Conservation (phyloP, 768 basidiomycete species). For the Tubosaeta sp. region DNA sequence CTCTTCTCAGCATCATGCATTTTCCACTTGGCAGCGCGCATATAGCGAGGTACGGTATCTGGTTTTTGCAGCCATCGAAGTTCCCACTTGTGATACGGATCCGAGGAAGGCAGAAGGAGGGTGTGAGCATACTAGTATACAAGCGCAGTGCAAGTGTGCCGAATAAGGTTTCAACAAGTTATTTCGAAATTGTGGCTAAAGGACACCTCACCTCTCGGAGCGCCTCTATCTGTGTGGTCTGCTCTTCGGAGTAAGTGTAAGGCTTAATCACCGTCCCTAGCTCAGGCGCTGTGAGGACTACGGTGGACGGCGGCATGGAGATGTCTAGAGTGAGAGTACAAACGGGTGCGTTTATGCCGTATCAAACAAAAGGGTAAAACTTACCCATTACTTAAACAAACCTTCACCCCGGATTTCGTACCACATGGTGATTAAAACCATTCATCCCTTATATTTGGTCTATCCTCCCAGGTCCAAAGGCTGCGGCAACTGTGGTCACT, state of each 20-base stretch:
- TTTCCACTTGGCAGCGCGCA: conserved; percentile 86
- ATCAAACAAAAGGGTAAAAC: background rate
- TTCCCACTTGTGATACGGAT: conserved; percentile 78
- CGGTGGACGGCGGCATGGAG: conserved; percentile 38
- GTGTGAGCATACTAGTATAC: conserved; percentile 62
- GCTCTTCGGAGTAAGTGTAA: conserved; percentile 59
- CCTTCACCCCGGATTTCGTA: background rate
- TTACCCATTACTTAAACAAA: background rate
- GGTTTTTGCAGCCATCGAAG: conserved; percentile 65
- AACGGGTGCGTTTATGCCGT: background rate
- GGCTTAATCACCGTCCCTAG: conserved; percentile 51
- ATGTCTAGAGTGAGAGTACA: background rate
- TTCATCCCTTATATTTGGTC: background rate
- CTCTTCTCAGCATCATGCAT: conserved; percentile 71
- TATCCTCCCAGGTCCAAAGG: background rate
- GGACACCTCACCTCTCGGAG: conserved; percentile 52
- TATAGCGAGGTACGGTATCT: conserved; percentile 66
- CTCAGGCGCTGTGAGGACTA: conserved; percentile 54
- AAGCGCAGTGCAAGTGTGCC: background rate
- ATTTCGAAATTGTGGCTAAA: background rate
- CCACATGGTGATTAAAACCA: background rate
- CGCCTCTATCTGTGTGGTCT: conserved; percentile 53
- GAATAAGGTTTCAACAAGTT: background rate
- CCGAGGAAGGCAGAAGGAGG: conserved; percentile 58
- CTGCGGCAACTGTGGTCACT: too few relatives aligned